A percentile compares a stretch with the other conserved stretches of the same genome.
phyloP scores from a whole-genome alignment of 192 early-diverging fungal genomes.

The Linnemannia schmuckeri region DNA sequence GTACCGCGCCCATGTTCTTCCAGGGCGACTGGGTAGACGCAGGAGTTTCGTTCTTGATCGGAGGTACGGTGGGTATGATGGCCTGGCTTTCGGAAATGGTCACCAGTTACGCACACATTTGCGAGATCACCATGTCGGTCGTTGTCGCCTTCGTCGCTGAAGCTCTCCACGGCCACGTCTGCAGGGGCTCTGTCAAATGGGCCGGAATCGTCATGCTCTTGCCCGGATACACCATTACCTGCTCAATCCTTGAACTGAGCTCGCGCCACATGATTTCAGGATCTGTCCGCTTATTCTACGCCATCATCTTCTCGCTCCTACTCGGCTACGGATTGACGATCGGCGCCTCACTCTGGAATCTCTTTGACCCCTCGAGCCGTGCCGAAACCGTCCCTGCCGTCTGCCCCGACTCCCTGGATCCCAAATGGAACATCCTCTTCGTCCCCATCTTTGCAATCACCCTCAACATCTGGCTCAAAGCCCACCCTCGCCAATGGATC shows the following conservation, averaged over 20 bases:
- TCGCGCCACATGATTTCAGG: constrained; percentile 92
- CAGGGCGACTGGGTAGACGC: constrained; percentile 78
- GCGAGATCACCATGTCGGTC: constrained; percentile 65
- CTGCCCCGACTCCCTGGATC: constrained; percentile 28
- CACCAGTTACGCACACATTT: constrained; percentile 64
- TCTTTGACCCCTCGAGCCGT: constrained; percentile 58
- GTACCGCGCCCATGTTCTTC: constrained; percentile 76
- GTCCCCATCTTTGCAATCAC: constrained; percentile 66
- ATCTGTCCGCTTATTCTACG: constrained; percentile 86
- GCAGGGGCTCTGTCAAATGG: constrained; percentile 67
- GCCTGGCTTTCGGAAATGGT: constrained; percentile 74
- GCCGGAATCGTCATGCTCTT: constrained; percentile 74
- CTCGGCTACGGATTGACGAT: constrained; percentile 84
- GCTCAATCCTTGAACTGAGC: constrained; percentile 89
- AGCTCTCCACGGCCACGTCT: constrained; percentile 69
- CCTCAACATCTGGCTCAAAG: constrained; percentile 61
- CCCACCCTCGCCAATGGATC: constrained; percentile 74
- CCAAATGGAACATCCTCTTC: constrained; percentile 62
- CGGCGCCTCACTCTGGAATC: constrained; percentile 66
- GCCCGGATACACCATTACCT: constrained; percentile 86
- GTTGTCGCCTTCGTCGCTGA: constrained; percentile 64
- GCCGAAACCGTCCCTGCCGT: constrained; percentile 14
- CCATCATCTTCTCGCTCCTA: constrained; percentile 83
- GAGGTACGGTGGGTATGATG: constrained; percentile 58
- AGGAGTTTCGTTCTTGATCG: constrained; percentile 68